A percentile compares a stretch with the other conserved stretches of the same genome.
These are phyloP conservation scores for Clavariopsis aquatica DNA, from an alignment of 495 filamentous ascomycete species.

Conservation along the genomic window DNA sequence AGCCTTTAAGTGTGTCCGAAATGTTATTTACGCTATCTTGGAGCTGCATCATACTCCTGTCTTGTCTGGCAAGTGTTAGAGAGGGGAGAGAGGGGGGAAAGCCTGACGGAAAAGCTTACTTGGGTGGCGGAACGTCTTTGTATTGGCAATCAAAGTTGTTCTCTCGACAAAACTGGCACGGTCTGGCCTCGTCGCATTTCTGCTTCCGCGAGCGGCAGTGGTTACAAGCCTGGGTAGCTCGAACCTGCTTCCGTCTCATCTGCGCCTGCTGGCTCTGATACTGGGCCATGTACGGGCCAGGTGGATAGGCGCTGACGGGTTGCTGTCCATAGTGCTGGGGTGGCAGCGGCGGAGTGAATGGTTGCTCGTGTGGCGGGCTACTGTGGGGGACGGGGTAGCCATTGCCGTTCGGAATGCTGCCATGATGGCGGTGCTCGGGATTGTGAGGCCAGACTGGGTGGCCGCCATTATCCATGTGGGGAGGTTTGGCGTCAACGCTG, in stretches of 20 bases:
- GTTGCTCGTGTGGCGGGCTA: constrained; percentile 24
- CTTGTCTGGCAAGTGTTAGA: constrained; percentile 40
- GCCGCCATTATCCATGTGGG: constrained; percentile 31
- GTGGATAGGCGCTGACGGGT: constrained; percentile 1
- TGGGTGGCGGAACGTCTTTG: constrained; percentile 66
- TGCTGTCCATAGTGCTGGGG: constrained; percentile 20
- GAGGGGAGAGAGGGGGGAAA: constrained; percentile 11
- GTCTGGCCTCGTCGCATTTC: constrained; percentile 63
- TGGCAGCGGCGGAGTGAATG: constrained; percentile 14
- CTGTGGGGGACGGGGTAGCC: constrained; percentile 17
- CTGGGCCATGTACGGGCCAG: constrained; percentile 14
- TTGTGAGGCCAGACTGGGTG: constrained; percentile 21
- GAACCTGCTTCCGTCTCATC: constrained; percentile 43
- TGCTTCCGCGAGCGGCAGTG: constrained; percentile 68
- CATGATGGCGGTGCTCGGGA: constrained; percentile 29
- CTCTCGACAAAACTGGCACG: constrained; percentile 54
- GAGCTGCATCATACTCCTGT: constrained; percentile 46
- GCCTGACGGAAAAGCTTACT: constrained; percentile 49
- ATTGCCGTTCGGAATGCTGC: constrained; percentile 24
- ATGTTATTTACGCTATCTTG: constrained; percentile 35
- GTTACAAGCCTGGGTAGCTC: constrained; percentile 60
- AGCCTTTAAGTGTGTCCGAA: constrained; percentile 14
- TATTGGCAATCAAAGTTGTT: constrained; percentile 63
- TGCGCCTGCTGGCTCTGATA: constrained; percentile 11
- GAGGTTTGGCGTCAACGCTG: constrained; percentile 27